phyloP scores from a whole-genome alignment of 139 green algal species.

The Closterium sp. region DNA sequence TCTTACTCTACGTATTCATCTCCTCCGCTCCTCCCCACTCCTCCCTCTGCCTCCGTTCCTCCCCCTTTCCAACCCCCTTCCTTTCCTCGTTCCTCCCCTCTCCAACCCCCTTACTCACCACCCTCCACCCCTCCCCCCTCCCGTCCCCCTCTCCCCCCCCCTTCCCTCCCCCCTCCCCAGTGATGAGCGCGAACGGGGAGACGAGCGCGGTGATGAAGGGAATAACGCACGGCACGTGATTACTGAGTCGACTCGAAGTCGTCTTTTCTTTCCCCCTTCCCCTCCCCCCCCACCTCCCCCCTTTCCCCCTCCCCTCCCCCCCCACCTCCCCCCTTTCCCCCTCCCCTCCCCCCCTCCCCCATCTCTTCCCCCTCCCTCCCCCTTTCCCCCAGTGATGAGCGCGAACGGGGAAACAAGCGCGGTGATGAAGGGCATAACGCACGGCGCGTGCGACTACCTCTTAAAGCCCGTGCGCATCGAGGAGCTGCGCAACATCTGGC shows the following conservation, averaged over 20 bases:
- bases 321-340: background rate
- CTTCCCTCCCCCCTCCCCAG: slow-evolving; percentile 48
- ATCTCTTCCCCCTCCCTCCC: background rate
- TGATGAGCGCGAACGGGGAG: slow-evolving; percentile 95
- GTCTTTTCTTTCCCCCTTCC: background rate
- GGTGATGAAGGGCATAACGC: slow-evolving; percentile 88
- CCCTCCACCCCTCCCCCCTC: background rate
- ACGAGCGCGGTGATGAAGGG: slow-evolving; percentile 80
- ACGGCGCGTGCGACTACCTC: slow-evolving; percentile 94
- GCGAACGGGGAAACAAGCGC: slow-evolving; percentile 84
- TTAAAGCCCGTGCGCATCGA: slow-evolving; percentile 96
- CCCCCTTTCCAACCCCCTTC: too few relatives aligned
- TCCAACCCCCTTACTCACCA: too few relatives aligned
- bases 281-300: background rate
- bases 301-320: background rate
- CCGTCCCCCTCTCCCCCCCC: too few relatives aligned
- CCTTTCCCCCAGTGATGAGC: slow-evolving; percentile 84
- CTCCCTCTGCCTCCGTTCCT: too few relatives aligned
- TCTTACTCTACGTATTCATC: too few relatives aligned
- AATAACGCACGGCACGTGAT: slow-evolving; percentile 91
- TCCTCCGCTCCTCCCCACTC: too few relatives aligned
- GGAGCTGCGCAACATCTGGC: slow-evolving; percentile 95
- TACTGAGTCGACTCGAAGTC: too few relatives aligned
- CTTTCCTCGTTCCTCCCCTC: too few relatives aligned
- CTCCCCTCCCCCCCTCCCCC: too few relatives aligned